Base-by-base conservation (phyloP, 192 early-diverging fungal species). In the Fimicolochytrium jonesii region DNA sequence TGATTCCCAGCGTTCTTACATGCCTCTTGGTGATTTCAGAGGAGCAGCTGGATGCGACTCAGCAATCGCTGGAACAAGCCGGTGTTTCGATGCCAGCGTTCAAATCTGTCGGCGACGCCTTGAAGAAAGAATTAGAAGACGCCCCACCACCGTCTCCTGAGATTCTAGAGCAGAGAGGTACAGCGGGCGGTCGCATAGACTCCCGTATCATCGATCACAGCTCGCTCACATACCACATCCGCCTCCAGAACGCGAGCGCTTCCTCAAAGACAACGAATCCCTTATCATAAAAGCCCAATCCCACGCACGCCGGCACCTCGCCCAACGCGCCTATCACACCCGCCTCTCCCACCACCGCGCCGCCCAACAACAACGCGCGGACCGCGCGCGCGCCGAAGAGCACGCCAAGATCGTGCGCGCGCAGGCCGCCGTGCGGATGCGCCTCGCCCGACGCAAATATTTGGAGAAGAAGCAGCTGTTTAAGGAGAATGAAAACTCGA, bases 81-180 rank as follows among this genome's bases (percentile, higher is more conserved):
- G 93, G 92, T 13, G 80, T 88, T 2, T 61, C 80, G 5, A 90
- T 98, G 85, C 96, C 94, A 26, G 85, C 89, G 45, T 99, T 99
- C 71, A 81, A 87, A 32, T 87, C 85, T 61, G 84, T 99, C 43
- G 86, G 90, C 41, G 76, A 78, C 37, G 83, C 83, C 6, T 72
- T 93, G 4, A 75, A 66, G 5, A 52, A 54, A 30, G 75, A 83
- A 50, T 47, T 76, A 0, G 72, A 68, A 22, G 67, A 69, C 51
- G 68, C 62, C 20, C 67, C 71, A 32, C 48, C 57, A 52, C n/a
- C 35, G 3, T 55, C 53, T n/a, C 58, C 60, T 25, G 56, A 62
- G 6, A 15, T 15, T 59, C 15, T 22, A 2, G 10, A n/a, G n/a
- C n/a, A n/a, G n/a, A n/a, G n/a, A n/a, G n/a, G n/a, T n/a, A n/a